Conservation (phyloP, 352 stramenopile genomes). For the Phytophthora hybrid region DNA sequence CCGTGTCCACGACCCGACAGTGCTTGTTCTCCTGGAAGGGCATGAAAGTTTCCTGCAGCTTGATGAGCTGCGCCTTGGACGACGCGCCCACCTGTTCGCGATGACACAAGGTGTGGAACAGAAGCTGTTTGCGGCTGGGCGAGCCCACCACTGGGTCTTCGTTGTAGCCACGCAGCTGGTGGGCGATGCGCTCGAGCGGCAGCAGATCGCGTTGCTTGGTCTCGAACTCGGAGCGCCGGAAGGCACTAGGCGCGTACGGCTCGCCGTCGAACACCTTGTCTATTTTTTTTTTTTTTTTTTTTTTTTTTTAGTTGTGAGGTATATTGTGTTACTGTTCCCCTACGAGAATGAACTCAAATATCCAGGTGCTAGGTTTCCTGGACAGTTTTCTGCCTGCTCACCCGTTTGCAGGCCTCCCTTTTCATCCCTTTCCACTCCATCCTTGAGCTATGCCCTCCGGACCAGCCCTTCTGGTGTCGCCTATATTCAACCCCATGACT, state of each 20-base stretch:
- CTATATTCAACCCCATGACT: too few relatives aligned
- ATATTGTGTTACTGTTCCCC: too few relatives aligned
- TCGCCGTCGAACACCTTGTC: slow-evolving; percentile 77
- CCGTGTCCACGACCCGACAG: slow-evolving; percentile 72
- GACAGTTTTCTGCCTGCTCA: too few relatives aligned
- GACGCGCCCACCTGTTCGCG: slow-evolving; percentile 73
- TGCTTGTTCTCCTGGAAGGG: slow-evolving; percentile 85
- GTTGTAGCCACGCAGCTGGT: slow-evolving; percentile 70
- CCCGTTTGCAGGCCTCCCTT: too few relatives aligned
- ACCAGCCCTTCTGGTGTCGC: too few relatives aligned
- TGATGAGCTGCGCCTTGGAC: slow-evolving; percentile 69
- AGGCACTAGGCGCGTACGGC: slow-evolving; percentile 63
- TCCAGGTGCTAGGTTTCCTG: too few relatives aligned
- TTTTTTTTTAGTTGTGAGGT: too few relatives aligned
- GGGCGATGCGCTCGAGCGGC: slow-evolving; percentile 67
- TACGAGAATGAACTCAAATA: too few relatives aligned
- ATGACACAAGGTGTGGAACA: slow-evolving; percentile 73
- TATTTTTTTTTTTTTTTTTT: too few relatives aligned
- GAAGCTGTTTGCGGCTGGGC: slow-evolving; percentile 37
- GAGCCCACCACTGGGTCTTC: slow-evolving; percentile 22
- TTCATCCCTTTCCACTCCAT: too few relatives aligned
- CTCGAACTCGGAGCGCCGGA: slow-evolving; percentile 70
- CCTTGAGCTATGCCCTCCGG: too few relatives aligned
- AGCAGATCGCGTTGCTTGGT: slow-evolving; percentile 58
- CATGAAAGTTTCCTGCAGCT: slow-evolving; percentile 84